Evolutionary conservation across 2,329 filamentous ascomycete genomes (phyloP).

Genomic region (Purpureocillium takamizusanense): DNA sequence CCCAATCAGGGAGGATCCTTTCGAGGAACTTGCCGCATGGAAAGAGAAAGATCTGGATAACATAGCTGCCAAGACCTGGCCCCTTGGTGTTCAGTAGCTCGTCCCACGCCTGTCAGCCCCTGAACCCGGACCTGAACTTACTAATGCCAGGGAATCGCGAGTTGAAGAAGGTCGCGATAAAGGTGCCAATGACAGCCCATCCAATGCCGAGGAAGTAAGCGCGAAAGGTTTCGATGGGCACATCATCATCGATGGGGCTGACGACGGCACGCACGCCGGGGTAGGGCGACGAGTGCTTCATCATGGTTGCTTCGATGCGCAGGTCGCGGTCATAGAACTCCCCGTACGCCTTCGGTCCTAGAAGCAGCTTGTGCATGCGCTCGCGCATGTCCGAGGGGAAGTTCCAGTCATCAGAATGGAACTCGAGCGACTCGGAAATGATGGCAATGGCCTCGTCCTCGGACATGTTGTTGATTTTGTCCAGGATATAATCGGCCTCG

Average conservation of each 20-base stretch:
- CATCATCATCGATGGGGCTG: constrained; percentile 23
- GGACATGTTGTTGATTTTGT: constrained; percentile 30
- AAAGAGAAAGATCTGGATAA: constrained; percentile 36
- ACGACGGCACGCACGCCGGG: constrained; percentile 31
- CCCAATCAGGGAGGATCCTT: constrained; percentile 32
- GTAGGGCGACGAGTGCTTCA: constrained; percentile 31
- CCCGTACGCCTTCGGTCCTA: constrained; percentile 28
- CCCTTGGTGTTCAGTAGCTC: not conserved
- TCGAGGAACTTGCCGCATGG: constrained; percentile 36
- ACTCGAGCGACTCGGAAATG: constrained; percentile 24
- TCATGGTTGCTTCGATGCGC: constrained; percentile 28
- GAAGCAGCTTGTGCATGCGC: constrained; percentile 28
- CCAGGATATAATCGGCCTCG: constrained; percentile 27
- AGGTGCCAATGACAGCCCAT: constrained; percentile 13
- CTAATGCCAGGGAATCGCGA: constrained; percentile 27
- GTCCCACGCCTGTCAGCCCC: too few species aligned
- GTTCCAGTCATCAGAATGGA: constrained; percentile 34
- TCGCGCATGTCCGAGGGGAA: constrained; percentile 32
- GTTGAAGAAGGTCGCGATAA: constrained; percentile 31
- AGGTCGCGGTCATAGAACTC: constrained; percentile 31
- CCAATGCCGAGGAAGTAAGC: constrained; percentile 30
- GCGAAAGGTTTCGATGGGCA: constrained; percentile 30
- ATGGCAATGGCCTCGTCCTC: constrained; percentile 32
- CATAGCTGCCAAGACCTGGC: constrained; percentile 20
- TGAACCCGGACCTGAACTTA: too few species aligned